Percentiles rank a stretch among this genome's conserved stretches.
These are phyloP conservation scores for Hylodesmum podocarpum DNA, from an alignment of 306 rosid genomes.

Conservation along the genomic window DNA sequence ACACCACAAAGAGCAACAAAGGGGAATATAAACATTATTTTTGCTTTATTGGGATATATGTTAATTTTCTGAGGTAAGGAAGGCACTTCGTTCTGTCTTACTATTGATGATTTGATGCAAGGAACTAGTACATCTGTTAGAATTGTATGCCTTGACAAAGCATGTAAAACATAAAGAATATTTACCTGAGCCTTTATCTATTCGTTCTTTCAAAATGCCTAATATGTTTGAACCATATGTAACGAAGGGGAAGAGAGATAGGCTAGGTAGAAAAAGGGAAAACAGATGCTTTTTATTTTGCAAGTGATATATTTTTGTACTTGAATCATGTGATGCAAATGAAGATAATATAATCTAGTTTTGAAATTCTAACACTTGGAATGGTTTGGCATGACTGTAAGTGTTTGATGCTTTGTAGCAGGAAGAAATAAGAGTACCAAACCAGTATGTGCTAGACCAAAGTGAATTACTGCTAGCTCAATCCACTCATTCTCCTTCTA, in stretches of 20 bases:
- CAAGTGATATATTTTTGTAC: constrained; percentile 6
- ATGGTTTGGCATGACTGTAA: constrained; percentile 24
- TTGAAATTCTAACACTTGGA: background rate
- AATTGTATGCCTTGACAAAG: constrained; percentile 26
- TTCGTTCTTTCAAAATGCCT: background rate
- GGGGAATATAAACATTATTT: constrained; percentile 19
- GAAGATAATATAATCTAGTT: background rate
- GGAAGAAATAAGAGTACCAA: constrained; percentile 11
- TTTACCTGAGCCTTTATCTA: background rate
- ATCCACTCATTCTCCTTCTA: background rate
- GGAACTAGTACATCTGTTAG: constrained; percentile 23
- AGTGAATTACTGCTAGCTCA: constrained; percentile 19
- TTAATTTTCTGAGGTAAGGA: background rate
- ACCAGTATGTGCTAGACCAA: constrained; percentile 1
- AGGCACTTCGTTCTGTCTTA: background rate
- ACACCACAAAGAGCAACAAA: constrained; percentile 22
- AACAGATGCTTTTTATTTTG: constrained; percentile 13
- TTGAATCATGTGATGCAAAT: background rate
- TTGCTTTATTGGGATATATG: constrained; percentile 10
- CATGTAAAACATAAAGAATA: constrained; percentile 13
- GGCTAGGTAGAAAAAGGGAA: constrained; percentile 5
- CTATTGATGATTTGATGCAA: constrained; percentile 21
- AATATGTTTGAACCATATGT: background rate
- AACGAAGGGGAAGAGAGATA: background rate
- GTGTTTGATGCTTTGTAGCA: constrained; percentile 7